Evolutionary conservation across 371 early-diverging fungal genomes (phyloP), one percentile per base, ranked within the genome.

Genomic region (Zychaea mexicana): DNA sequence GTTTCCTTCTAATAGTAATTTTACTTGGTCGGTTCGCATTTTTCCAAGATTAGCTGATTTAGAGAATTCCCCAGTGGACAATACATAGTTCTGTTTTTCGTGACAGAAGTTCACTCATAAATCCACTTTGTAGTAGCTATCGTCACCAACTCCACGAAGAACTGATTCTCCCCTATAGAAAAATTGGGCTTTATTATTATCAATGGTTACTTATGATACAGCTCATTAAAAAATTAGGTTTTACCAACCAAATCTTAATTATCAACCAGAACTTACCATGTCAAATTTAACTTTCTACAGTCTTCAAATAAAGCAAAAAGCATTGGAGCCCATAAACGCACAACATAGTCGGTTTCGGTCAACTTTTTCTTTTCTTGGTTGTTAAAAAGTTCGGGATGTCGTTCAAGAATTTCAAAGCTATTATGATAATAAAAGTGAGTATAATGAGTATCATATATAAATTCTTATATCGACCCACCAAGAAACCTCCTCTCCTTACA

Each of bases 1-100:
- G 42, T 42, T 42, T 42, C 42, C 42, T 42, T 42, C 42, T 42
- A 42, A 42, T 42, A 42, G 42, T 42, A 42, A 42, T 42, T 42
- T 42, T 42, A 42, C 42, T 17, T 42, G 7, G 42, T 42, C 42
- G 17, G 13, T 6, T 42, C 42, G 13, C 42, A 42, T 42, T 42
- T 42, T 42, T 42, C 42, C 42, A 42, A 42, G 42, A 42, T 42
- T 42, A 42, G 42, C 42, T 42, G 42, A 42, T 42, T 42, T 42
- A 42, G 3, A 42, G 42, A 42, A 42, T 42, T 42, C 42, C 6
- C 42, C 42, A 42, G 42, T 42, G 42, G 42, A 42, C 42, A 42
- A 42, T 42, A 42, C 42, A 42, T 42, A 42, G 6, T 42, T 42
- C 42, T 42, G 42, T 42, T 5, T 42, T 42, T 42, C 42, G n/a